Conservation (phyloP, 176 grass and related monocot genomes). For the Echinochloa phyllopogon region DNA sequence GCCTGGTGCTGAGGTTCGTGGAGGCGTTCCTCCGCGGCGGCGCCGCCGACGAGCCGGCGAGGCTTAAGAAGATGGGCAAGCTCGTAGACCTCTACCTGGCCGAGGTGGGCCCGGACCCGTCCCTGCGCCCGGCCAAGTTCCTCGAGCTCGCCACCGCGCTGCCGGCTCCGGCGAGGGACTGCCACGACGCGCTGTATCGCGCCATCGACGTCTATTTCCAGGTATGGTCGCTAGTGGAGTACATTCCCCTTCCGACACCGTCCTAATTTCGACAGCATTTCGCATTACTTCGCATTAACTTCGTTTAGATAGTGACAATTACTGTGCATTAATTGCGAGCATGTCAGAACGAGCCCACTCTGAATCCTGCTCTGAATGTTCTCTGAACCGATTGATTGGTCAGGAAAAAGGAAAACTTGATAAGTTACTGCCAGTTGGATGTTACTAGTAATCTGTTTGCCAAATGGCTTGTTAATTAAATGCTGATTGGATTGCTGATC, state of each 20-base stretch:
- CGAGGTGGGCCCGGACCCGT: constrained; percentile 85
- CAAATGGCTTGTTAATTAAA: background rate
- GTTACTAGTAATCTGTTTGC: background rate
- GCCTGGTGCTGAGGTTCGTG: constrained; percentile 71
- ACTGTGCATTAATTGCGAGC: constrained; percentile 24
- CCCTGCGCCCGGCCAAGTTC: constrained; percentile 69
- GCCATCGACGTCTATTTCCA: constrained; percentile 92
- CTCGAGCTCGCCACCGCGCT: constrained; percentile 66
- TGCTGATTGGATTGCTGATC: background rate
- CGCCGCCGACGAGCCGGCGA: constrained; percentile 11
- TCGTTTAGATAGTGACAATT: background rate
- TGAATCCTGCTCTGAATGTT: constrained; percentile 30
- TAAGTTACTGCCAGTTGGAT: background rate
- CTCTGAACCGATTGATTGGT: constrained; percentile 30
- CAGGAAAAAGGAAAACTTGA: background rate
- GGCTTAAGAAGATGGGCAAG: constrained; percentile 70
- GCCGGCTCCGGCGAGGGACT: constrained; percentile 73
- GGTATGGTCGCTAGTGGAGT: constrained; percentile 42
- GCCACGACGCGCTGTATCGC: constrained; percentile 81
- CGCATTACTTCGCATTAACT: constrained; percentile 12
- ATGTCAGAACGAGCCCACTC: constrained; percentile 20
- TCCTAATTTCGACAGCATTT: constrained; percentile 3
- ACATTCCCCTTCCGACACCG: constrained; percentile 12
- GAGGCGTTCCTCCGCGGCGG: constrained; percentile 57
- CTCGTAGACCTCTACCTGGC: constrained; percentile 87